Evolutionary conservation across 2,329 filamentous ascomycete genomes (phyloP).

Genomic region (Aspergillus clavatus): DNA sequence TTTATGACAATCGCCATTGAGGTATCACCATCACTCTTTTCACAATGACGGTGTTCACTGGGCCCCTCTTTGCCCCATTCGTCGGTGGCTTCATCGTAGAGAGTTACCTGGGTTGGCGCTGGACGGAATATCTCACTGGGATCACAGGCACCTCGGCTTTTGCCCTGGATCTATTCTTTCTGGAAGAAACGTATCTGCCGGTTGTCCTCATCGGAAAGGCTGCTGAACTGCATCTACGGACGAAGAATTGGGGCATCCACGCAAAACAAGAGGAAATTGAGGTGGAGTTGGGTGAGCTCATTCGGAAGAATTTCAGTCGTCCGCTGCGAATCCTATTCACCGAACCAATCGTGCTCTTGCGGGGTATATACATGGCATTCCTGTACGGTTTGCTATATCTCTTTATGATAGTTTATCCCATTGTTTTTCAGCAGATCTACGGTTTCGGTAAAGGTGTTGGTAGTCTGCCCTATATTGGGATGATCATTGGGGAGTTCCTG

Average conservation of each 20-base stretch:
- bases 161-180: conserved; percentile 30
- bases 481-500: conserved; percentile 68
- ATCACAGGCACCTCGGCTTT: conserved; percentile 48
- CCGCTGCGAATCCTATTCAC: conserved; percentile 33
- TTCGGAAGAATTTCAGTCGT: conserved; percentile 44
- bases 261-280: conserved; percentile 49
- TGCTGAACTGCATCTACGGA: conserved; percentile 45
- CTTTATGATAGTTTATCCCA: conserved; percentile 33
- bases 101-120: conserved; percentile 47
- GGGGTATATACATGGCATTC: conserved; percentile 32
- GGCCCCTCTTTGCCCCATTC: conserved; percentile 49
- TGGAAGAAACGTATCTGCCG: conserved; percentile 51
- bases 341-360: conserved; percentile 34
- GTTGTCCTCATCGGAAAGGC: conserved; percentile 50
- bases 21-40: conserved; percentile 45
- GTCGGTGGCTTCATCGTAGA: conserved; percentile 52
- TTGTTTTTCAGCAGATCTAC: conserved; percentile 51
- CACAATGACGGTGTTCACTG: conserved; percentile 48
- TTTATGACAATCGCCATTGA: conserved; percentile 47
- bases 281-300: conserved; percentile 43
- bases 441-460: conserved; percentile 64
- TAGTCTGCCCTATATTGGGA: conserved; percentile 78
- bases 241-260: conserved; percentile 54
- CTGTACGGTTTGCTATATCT: conserved; percentile 24
- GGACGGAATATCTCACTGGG: conserved; percentile 45